Evolutionary conservation across 139 green algal species (phyloP).

Genomic region (Asterochloris erici): DNA sequence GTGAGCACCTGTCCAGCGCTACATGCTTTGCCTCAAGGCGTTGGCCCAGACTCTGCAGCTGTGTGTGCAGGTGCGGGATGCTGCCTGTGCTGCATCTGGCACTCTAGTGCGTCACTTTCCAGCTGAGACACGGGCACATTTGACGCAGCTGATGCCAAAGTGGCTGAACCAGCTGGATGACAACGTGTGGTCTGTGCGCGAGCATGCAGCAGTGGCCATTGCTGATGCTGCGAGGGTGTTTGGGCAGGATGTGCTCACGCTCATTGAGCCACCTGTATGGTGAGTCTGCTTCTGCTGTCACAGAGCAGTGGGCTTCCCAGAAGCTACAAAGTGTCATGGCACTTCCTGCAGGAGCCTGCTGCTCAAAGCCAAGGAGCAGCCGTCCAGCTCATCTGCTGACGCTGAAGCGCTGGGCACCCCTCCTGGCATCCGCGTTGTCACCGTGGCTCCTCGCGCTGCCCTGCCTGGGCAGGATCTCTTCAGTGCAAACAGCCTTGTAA

Average conservation of each 20-base stretch:
- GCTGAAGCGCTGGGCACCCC: neutral
- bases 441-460: conserved; percentile 58
- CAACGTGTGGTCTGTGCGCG: conserved; percentile 84
- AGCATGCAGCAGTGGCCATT: conserved; percentile 69
- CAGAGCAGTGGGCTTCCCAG: too few species aligned
- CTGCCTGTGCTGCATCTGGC: conserved; percentile 39
- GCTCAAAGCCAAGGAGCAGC: conserved; percentile 61
- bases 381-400: conserved; percentile 26
- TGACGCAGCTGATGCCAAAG: conserved; percentile 63
- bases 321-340: too few species aligned
- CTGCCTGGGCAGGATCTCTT: conserved; percentile 31
- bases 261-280: conserved; percentile 39
- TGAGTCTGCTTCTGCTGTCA: neutral
- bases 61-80: conserved; percentile 39
- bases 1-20: conserved; percentile 35
- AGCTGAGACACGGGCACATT: conserved; percentile 35
- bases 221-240: conserved; percentile 48
- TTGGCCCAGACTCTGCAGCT: neutral
- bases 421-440: neutral
- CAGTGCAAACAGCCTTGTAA: neutral
- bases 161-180: conserved; percentile 87
- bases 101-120: conserved; percentile 63
- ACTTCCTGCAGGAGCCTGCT: conserved; percentile 44
- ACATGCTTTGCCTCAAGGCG: neutral
- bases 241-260: conserved; percentile 35